Evolutionary conservation across 768 basidiomycete genomes (phyloP).

Genomic region (Pleurotus pulmonarius): DNA sequence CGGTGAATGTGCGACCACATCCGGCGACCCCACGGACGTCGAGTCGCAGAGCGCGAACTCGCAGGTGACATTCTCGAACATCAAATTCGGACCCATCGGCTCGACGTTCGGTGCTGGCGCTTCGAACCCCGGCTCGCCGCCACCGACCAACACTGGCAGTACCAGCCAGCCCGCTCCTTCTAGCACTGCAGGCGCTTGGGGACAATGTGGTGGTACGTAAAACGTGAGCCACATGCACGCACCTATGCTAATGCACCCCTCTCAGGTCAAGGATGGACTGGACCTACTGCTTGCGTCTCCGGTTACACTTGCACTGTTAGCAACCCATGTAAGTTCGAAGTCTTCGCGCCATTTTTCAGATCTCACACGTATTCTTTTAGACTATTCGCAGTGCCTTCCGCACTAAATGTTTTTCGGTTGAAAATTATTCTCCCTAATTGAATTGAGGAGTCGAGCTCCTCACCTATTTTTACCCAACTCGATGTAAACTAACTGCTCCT

Average conservation of each 20-base stretch:
- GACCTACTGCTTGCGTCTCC: constrained; percentile 36
- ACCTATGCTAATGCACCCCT: too few relatives aligned
- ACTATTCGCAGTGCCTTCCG: constrained; percentile 2
- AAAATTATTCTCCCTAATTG: neutral
- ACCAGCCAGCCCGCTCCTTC: neutral
- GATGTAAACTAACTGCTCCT: neutral
- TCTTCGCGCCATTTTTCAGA: neutral
- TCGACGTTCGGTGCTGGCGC: constrained; percentile 23
- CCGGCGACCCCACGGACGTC: constrained; percentile 32
- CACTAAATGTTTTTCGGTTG: neutral
- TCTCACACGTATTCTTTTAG: neutral
- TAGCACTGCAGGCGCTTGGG: neutral
- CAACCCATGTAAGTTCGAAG: constrained; percentile 34
- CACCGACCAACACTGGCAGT: neutral
- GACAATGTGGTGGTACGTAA: constrained; percentile 6
- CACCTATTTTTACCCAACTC: neutral
- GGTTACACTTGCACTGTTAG: constrained; percentile 31
- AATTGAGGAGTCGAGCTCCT: neutral
- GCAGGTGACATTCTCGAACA: constrained; percentile 36
- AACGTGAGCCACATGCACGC: neutral
- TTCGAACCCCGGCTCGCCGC: neutral
- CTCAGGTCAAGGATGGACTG: constrained; percentile 31
- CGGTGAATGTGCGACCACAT: constrained; percentile 34
- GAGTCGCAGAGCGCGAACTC: constrained; percentile 24
- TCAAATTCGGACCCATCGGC: constrained; percentile 34